phyloP scores from a whole-genome alignment of 306 rosid species.

The Cucurbita maxima region DNA sequence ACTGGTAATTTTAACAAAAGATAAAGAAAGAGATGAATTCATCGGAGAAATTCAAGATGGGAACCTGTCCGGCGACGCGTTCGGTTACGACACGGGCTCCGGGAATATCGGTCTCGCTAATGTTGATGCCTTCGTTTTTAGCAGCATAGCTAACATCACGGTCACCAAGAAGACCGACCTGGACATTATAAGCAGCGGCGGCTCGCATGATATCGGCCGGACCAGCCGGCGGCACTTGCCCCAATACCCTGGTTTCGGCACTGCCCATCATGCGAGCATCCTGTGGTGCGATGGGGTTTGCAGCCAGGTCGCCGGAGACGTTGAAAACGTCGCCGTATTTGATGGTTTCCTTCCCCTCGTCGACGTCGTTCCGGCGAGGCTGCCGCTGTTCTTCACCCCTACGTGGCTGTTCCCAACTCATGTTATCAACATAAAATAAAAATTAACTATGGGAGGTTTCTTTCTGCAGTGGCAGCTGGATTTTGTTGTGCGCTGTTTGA shows the following conservation, averaged over 20 bases:
- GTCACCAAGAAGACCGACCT: constrained; percentile 33
- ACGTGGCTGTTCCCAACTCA: constrained; percentile 66
- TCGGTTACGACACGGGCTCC: constrained; percentile 51
- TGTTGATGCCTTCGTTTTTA: constrained; percentile 36
- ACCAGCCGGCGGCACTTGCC: constrained; percentile 43
- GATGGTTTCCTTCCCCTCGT: constrained; percentile 19
- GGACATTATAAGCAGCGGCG: constrained; percentile 43
- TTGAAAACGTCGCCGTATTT: constrained; percentile 53
- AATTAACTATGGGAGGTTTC: not conserved
- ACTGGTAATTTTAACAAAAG: not conserved
- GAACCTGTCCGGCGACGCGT: constrained; percentile 55
- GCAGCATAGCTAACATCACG: constrained; percentile 27
- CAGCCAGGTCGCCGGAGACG: constrained; percentile 42
- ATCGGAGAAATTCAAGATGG: not conserved
- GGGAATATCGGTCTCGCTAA: constrained; percentile 29
- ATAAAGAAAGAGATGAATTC: not conserved
- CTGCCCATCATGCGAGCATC: constrained; percentile 78
- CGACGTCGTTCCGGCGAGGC: constrained; percentile 12
- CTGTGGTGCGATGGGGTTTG: constrained; percentile 41
- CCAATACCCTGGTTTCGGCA: constrained; percentile 39
- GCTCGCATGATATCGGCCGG: constrained; percentile 52
- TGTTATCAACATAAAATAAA: not conserved
- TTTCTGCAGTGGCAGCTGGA: not conserved
- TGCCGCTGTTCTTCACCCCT: constrained; percentile 24
- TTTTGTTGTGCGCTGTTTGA: not conserved